Base-by-base conservation (phyloP, 225 moss, liverwort and hornwort genomes). In the Ulota crispa region DNA sequence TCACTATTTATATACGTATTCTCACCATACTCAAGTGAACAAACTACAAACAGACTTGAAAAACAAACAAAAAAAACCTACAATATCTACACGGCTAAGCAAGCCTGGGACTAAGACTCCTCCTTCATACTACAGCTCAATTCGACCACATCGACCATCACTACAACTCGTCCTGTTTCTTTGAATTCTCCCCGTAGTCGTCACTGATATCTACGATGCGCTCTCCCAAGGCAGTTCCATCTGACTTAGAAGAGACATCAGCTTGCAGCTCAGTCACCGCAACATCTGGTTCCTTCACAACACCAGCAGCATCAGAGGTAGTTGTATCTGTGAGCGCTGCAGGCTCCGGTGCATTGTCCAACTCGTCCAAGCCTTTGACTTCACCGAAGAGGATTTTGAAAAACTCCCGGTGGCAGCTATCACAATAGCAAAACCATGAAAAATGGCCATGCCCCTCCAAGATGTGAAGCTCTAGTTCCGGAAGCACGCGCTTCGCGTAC, bases 351-450 rank as follows among this genome's bases (percentile, higher is more conserved):
- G 56, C 23, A 56, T 30, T 66, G 68, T 85, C 85, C 64, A 89
- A 59, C 69, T 87, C 85, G 27, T 79, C 75, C 55, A 87, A 64
- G 26, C 85, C 83, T 28, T 75, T 72, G 8, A 87, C 81, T 76
- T 85, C 87, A n/a, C 89, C 85, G 70, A 96, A 96, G 12, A 96
- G 83, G 19, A 78, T 84, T 79, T 76, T 80, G 14, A 94, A 92
- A 1, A 93, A 64, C 76, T 85, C 78, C 37, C 87, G 86, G 85
- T 96, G 96, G 52, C 96, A 96, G 15, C 81, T 88, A 69, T 91
- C 85, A 69, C 96, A 96, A 81, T 86, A 81, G 86, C 93, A 94
- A 71, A 93, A 94, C 92, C 92, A 94, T 60, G 96, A 96, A 26
- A 87, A 87, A 63, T 96, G 96, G 27, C 96, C 94, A 80, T 96